phyloP scores from a whole-genome alignment of 1,284 basidiomycete species.

The Trichosporon asahii region DNA sequence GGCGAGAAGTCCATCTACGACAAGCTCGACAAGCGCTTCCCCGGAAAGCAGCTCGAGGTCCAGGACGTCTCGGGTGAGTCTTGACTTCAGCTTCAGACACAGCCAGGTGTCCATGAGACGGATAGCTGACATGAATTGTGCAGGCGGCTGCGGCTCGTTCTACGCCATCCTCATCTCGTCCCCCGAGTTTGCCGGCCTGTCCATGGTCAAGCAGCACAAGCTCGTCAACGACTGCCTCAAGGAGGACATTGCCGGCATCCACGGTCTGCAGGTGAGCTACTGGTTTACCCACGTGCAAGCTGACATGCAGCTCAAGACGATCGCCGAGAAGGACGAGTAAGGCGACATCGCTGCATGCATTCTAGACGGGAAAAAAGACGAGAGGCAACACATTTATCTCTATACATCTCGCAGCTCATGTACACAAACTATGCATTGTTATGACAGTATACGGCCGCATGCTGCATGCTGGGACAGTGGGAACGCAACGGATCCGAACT shows the following conservation, averaged over 20 bases:
- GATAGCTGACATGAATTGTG: not conserved
- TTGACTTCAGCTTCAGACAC: too few species aligned
- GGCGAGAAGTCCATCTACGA: conserved; percentile 68
- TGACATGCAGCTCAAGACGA: conserved; percentile 42
- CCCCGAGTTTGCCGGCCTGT: conserved; percentile 75
- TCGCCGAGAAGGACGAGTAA: conserved; percentile 28
- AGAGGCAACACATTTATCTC: conserved; percentile 19
- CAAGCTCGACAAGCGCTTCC: conserved; percentile 70
- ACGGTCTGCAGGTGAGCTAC: conserved; percentile 80
- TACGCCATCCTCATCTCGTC: conserved; percentile 90
- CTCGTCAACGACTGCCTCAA: conserved; percentile 85
- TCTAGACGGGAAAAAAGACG: conserved; percentile 14
- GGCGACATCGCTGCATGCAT: conserved; percentile 10
- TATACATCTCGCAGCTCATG: conserved; percentile 12
- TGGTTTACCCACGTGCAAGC: not conserved
- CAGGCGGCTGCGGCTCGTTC: conserved; percentile 94
- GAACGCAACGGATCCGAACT: not conserved
- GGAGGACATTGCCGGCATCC: conserved; percentile 84
- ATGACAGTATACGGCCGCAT: not conserved
- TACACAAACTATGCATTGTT: conserved; percentile 5
- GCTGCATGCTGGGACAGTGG: not conserved
- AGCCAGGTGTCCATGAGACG: not conserved
- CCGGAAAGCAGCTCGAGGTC: conserved; percentile 71
- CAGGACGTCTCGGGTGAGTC: conserved; percentile 81
- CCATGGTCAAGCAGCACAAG: conserved; percentile 89